phyloP scores from a whole-genome alignment of 2,329 filamentous ascomycete genomes.

The Calonectria pseudoreteaudii region DNA sequence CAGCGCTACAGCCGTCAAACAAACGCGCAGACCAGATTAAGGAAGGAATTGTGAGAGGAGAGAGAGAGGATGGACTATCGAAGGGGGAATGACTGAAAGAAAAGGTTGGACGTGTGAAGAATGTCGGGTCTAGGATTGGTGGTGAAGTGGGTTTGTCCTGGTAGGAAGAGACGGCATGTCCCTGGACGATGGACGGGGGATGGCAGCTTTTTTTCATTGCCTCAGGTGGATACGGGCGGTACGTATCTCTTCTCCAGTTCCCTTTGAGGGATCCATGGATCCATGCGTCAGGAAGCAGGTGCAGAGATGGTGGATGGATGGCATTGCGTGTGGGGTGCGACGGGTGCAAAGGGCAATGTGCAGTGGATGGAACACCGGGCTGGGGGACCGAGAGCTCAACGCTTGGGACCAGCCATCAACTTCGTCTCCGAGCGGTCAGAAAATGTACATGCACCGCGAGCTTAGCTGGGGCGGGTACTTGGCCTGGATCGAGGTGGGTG shows the following conservation, averaged over 20 bases:
- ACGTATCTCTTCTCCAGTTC: constrained; percentile 26
- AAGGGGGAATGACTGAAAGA: constrained; percentile 36
- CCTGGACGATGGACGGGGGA: constrained; percentile 38
- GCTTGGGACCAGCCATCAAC: constrained; percentile 9
- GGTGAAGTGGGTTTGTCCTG: constrained; percentile 27
- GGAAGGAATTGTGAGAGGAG: constrained; percentile 36
- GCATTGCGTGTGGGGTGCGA: constrained; percentile 14
- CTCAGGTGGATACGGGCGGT: constrained; percentile 37
- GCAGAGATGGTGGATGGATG: constrained; percentile 19
- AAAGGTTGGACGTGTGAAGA: constrained; percentile 34
- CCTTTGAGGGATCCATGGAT: constrained; percentile 2
- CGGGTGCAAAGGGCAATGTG: constrained; percentile 1
- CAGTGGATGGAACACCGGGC: background rate
- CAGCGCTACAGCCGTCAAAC: constrained; percentile 86
- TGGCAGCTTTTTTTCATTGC: constrained; percentile 46
- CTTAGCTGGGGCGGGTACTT: constrained; percentile 19
- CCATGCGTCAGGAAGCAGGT: constrained; percentile 39
- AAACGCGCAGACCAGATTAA: constrained; percentile 77
- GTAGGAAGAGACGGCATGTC: constrained; percentile 37
- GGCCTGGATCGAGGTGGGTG: background rate
- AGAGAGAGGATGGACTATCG: constrained; percentile 28
- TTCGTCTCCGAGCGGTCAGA: constrained; percentile 9
- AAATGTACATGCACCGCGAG: background rate
- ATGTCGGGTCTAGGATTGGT: constrained; percentile 39
- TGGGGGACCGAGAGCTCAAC: constrained; percentile 6